phyloP scores from a whole-genome alignment of 805 yeast genomes.

The Millerozyma miso region DNA sequence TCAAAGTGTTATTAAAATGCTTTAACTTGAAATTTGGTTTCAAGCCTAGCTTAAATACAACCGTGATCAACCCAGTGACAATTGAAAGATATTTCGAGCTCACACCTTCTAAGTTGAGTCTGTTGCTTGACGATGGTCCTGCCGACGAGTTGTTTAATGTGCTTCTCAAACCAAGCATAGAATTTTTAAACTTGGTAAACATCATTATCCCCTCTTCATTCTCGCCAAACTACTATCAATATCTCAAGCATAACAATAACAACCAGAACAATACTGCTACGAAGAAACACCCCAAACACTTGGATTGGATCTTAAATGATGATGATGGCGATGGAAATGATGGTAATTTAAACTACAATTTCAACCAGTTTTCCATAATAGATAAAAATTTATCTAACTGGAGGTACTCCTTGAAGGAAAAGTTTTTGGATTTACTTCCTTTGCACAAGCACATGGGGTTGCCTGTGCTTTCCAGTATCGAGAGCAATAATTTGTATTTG shows the following conservation, averaged over 20 bases:
- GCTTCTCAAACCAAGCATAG: slow-evolving; percentile 38
- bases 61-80: slow-evolving; percentile 44
- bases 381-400: slow-evolving; percentile 39
- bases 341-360: slow-evolving; percentile 43
- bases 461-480: slow-evolving; percentile 18
- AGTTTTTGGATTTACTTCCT: slow-evolving; percentile 22
- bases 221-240: slow-evolving; percentile 43
- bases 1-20: slow-evolving; percentile 38
- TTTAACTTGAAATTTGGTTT: slow-evolving; percentile 42
- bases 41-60: slow-evolving; percentile 43
- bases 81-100: slow-evolving; percentile 41
- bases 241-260: slow-evolving; percentile 26
- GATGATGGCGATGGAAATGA: slow-evolving; percentile 47
- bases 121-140: slow-evolving; percentile 22
- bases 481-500: slow-evolving; percentile 27
- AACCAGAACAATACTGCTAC: slow-evolving; percentile 15
- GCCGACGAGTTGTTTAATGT: slow-evolving; percentile 33
- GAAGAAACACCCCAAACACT: slow-evolving; percentile 17
- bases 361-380: slow-evolving; percentile 38
- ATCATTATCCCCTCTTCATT: slow-evolving; percentile 44
- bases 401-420: slow-evolving; percentile 34
- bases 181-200: slow-evolving; percentile 39
- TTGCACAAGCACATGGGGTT: slow-evolving; percentile 28
- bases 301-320: slow-evolving; percentile 43
- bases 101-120: slow-evolving; percentile 40